A percentile compares a stretch with the other conserved stretches of the same genome.
Evolutionary conservation across 257 asterid genomes (phyloP).

Genomic region (Solanum pimpinellifolium): DNA sequence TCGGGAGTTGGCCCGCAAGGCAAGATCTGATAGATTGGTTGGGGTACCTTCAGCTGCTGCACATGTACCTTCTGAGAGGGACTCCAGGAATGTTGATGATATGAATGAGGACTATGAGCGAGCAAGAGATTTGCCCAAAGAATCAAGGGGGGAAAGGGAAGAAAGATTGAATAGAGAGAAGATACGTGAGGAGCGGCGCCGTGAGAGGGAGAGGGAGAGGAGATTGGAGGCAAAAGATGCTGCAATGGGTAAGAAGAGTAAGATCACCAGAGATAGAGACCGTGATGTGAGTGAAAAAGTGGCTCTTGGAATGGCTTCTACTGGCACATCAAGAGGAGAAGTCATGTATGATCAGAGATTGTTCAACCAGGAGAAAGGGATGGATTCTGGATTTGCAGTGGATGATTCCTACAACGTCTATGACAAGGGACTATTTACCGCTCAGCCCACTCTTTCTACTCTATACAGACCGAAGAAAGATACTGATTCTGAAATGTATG

Average conservation of each 20-base stretch:
- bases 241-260: slow-evolving; percentile 81
- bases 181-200: slow-evolving; percentile 82
- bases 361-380: slow-evolving; percentile 88
- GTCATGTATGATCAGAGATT: slow-evolving; percentile 79
- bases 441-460: slow-evolving; percentile 64
- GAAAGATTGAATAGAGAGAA: slow-evolving; percentile 59
- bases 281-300: slow-evolving; percentile 84
- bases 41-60: slow-evolving; percentile 38
- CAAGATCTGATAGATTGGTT: slow-evolving; percentile 76
- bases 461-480: slow-evolving; percentile 80
- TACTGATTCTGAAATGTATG: slow-evolving; percentile 67
- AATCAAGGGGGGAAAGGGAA: slow-evolving; percentile 57
- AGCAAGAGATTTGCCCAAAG: slow-evolving; percentile 50
- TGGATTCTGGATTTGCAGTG: slow-evolving; percentile 79
- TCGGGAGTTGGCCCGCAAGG: slow-evolving; percentile 77
- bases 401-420: slow-evolving; percentile 75
- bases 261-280: slow-evolving; percentile 80
- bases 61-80: slow-evolving; percentile 66
- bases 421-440: slow-evolving; percentile 66
- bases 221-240: slow-evolving; percentile 91
- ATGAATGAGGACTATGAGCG: slow-evolving; percentile 49
- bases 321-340: slow-evolving; percentile 45
- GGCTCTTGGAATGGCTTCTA: slow-evolving; percentile 79
- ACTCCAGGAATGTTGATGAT: slow-evolving; percentile 25
- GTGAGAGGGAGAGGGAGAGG: slow-evolving; percentile 83